Base-by-base conservation (phyloP, 306 rosid species). In the Gleditsia sinensis region DNA sequence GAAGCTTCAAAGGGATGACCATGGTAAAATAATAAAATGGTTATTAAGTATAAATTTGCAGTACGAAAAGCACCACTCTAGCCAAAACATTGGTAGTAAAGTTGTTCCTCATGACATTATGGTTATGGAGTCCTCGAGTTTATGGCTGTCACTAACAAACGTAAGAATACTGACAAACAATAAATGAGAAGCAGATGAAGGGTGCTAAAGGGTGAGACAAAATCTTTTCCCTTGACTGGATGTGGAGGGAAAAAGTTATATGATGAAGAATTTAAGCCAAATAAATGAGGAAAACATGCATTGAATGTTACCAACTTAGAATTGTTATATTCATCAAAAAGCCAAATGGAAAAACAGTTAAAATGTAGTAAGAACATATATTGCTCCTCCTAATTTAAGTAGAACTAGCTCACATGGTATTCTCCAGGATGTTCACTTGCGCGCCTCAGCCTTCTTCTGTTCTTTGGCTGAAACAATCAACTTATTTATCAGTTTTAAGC, bases 391-490 rank as follows among this genome's bases (percentile, higher is more conserved):
- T 55, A 54, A 67, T 23, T 56, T 63, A 74, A 76, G 75, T 65
- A 71, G 11, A 48, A 71, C 49, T 75, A 53, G 77, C 58, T 42
- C 60, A 30, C 63, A 37, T n/a, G 25, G 19, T 64, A 77, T 30
- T 62, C 12, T 69, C 60, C 63, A 20, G 39, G 63, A 45, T 43
- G 80, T 30, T 89, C 88, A 87, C 83, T 91, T 87, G 81, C 94
- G 90, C 24, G 89, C 89, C 76, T 89, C 92, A 6, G 72, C 67
- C 81, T 89, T 91, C 85, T 89, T 89, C 90, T 86, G 91, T 74
- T 89, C 96, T 74, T 75, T 89, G 69, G 94, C 98, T 91, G 94
- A 78, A 71, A 77, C 20, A 46, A 9, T 46, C 25, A 6, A 58
- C 40, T 58, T 34, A 57, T 19, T 24, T 3, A 43, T 83, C 75